Percentiles rank a stretch among this genome's conserved stretches.
phyloP scores from a whole-genome alignment of 352 stramenopile species.

The Phytophthora podocarpi region DNA sequence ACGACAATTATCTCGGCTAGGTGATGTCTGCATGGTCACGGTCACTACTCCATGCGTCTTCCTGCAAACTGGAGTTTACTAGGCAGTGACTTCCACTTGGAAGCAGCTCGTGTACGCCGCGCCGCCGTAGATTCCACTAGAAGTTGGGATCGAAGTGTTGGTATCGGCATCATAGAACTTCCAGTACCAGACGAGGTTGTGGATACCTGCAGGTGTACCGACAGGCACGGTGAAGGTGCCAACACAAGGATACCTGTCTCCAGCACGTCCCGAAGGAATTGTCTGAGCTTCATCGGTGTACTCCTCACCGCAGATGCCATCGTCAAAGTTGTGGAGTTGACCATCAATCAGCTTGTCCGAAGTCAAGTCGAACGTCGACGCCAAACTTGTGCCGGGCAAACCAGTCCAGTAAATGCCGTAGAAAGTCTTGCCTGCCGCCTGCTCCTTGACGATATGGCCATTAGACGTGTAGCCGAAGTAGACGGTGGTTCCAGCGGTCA shows the following conservation, averaged over 20 bases:
- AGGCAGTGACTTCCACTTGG: slow-evolving; percentile 52
- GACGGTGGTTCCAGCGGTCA: slow-evolving; percentile 48
- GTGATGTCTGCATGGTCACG: slow-evolving; percentile 4
- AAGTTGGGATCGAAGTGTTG: slow-evolving; percentile 52
- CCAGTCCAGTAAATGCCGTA: slow-evolving; percentile 74
- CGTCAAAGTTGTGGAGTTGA: slow-evolving; percentile 72
- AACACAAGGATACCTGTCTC: slow-evolving; percentile 61
- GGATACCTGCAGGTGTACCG: slow-evolving; percentile 50
- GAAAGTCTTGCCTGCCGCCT: slow-evolving; percentile 51
- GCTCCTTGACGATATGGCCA: slow-evolving; percentile 68
- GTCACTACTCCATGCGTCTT: slow-evolving; percentile 5
- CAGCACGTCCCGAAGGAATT: slow-evolving; percentile 46
- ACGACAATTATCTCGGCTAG: slow-evolving; percentile 10
- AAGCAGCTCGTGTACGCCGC: slow-evolving; percentile 71
- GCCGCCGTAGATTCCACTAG: slow-evolving; percentile 50
- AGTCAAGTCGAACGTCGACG: slow-evolving; percentile 55
- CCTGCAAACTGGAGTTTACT: background rate
- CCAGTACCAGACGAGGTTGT: slow-evolving; percentile 80
- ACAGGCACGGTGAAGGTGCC: slow-evolving; percentile 49
- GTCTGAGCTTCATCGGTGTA: slow-evolving; percentile 45
- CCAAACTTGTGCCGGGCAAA: slow-evolving; percentile 38
- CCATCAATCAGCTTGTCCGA: slow-evolving; percentile 62
- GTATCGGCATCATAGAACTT: slow-evolving; percentile 64
- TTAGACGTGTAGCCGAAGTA: slow-evolving; percentile 74
- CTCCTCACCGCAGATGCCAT: slow-evolving; percentile 63